phyloP scores from a whole-genome alignment of 495 filamentous ascomycete species.

The Elaphomyces granulatus region DNA sequence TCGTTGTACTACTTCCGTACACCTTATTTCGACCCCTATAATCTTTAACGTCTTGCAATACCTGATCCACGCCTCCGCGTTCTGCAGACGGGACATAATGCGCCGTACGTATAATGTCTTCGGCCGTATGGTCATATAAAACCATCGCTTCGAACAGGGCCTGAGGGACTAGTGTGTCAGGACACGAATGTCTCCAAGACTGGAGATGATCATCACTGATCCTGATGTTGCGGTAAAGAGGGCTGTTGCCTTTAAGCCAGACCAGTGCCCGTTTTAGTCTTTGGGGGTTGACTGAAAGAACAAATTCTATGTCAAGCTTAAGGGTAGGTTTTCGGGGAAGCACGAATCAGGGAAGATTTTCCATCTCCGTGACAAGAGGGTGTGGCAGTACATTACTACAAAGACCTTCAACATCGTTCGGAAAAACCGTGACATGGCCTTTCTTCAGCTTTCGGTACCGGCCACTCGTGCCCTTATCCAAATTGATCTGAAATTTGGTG shows the following conservation, averaged over 20 bases:
- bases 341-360: background rate
- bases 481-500: background rate
- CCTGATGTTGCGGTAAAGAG: background rate
- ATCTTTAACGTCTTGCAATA: no score
- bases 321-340: background rate
- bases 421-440: background rate
- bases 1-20: no score
- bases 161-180: background rate
- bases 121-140: background rate
- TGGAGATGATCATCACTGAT: background rate
- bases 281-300: background rate
- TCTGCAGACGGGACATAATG: background rate
- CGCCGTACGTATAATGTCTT: background rate
- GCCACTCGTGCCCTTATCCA: background rate
- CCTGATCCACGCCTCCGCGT: background rate
- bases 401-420: background rate
- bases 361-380: background rate
- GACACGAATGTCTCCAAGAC: background rate
- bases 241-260: background rate
- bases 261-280: background rate
- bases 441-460: background rate
- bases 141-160: background rate
- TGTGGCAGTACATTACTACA: background rate
- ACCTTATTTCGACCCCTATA: no score
- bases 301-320: background rate